Base-by-base conservation (phyloP, 2,329 filamentous ascomycete genomes). In the Stachybotrys echinatus region DNA sequence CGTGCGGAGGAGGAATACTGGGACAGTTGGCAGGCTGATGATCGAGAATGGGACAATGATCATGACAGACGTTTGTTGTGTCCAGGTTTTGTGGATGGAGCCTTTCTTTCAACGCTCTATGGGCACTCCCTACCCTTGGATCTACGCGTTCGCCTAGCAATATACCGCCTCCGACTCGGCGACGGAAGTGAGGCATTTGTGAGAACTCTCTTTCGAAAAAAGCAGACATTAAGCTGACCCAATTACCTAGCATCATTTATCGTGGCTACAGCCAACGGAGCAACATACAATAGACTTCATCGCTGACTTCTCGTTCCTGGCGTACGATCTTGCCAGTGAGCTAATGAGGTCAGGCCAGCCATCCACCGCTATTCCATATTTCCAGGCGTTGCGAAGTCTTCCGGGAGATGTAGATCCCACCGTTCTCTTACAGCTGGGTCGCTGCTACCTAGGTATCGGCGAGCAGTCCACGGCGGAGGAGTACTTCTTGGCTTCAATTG, bases 1-100 rank as follows among this genome's bases (percentile, higher is more conserved):
- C 84, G 94, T 45, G 73, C 77, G 34, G 73, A 79, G 5, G 92
- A 99, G 64, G 67, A 61, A 1, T 89, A 84, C 60, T 99, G 94
- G 94, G 87, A 95, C 51, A 64, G 76, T 8, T 76, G 79, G 55
- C 73, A 79, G 23, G 74, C 81, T 5, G 89, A 96, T 63, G 91
- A 96, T 65, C 80, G 91, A 50, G 94, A 99, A 69, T 99, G 91
- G 83, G 94, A 99, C 64, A 69, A 80, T 5, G 79, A 85, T 42
- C 82, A 90, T 61, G 74, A 78, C 19, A 85, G 94, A 53, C 83
- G 92, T 50, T 65, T 73, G 2, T 68, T 77, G 50, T 77, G 88
- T 5, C 66, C 79, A 2, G 79, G 79, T 2, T 96, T 87, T 63
- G 67, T 75, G 8, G 72, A 76, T 5, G 76, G 70, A 3, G 68